Evolutionary conservation across 306 rosid genomes (phyloP), one percentile per base, ranked within the genome.

Genomic region (Quercus aquifolioides): DNA sequence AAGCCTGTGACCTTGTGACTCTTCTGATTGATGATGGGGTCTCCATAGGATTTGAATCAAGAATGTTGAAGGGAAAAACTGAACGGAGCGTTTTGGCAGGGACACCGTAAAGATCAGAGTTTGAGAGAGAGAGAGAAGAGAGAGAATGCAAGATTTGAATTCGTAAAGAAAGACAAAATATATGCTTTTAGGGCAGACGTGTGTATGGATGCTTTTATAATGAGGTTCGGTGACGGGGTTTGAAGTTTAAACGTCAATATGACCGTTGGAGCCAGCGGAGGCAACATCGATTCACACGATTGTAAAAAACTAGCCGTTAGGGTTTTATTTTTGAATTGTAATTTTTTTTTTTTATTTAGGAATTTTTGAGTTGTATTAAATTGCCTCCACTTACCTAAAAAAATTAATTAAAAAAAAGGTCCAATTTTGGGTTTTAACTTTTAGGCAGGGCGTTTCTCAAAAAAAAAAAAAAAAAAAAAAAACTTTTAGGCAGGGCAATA

Each of bases 21-120:
- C 97, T 88, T 84, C 92, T 88, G 69, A 89, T 69, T 3, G 99
- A 95, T 11, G 92, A 90, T 41, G 99, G 99, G 67, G 97, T 96
- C 76, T 96, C 98, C 99, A 96, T 94, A 21, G 86, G 71, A 77
- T 78, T 1, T 26, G 82, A 69, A 55, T 63, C 21, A 51, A 78
- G 62, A 69, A 56, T 8, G 14, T 71, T 55, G 20, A 26, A 52
- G 5, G 57, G n/a, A 62, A 62, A 71, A 55, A 76, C 5, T 20
- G 75, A 77, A 5, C 19, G 5, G 49, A 7, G 17, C 11, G 54
- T 11, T 52, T 9, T 55, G 26, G 35, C 33, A 43, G 21, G 19
- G 72, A 20, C 12, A 30, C 70, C 23, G 23, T 10, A 69, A 74
- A 71, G 71, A 23, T 25, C 33, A 55, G 60, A 21, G 41, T 38